These are phyloP conservation scores for Sporothrix schenckii DNA, from an alignment of 2,329 filamentous ascomycete species.

Conservation along the genomic window DNA sequence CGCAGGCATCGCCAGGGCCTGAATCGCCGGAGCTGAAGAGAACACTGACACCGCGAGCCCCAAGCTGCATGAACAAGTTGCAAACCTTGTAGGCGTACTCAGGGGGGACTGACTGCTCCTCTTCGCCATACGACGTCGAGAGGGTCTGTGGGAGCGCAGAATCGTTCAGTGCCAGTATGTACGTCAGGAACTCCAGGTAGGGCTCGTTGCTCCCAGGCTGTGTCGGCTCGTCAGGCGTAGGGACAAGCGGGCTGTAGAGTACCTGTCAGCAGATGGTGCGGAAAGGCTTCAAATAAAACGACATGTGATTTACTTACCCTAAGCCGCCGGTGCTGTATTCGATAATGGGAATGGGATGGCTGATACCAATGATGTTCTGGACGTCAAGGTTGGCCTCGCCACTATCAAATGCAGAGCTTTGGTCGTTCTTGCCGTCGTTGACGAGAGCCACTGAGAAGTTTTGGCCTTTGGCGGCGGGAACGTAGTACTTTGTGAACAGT, in stretches of 20 bases:
- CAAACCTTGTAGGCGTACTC: constrained; percentile 66
- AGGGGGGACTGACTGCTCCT: constrained; percentile 65
- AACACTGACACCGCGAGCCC: constrained; percentile 68
- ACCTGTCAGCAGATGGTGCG: neutral
- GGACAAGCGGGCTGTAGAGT: constrained; percentile 55
- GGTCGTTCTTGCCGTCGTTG: constrained; percentile 57
- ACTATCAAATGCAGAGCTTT: constrained; percentile 46
- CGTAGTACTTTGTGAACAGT: constrained; percentile 54
- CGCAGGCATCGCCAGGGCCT: constrained; percentile 64
- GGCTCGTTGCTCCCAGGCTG: constrained; percentile 65
- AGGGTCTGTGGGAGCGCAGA: constrained; percentile 62
- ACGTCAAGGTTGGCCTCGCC: constrained; percentile 66
- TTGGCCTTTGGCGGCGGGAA: constrained; percentile 54
- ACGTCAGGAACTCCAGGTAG: constrained; percentile 65
- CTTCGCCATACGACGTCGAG: constrained; percentile 67
- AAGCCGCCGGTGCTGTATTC: constrained; percentile 64
- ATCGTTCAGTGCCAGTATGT: constrained; percentile 57
- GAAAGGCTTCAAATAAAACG: neutral
- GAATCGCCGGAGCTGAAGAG: constrained; percentile 63
- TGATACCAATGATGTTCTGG: constrained; percentile 61
- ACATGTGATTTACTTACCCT: neutral
- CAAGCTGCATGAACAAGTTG: constrained; percentile 65
- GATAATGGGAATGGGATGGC: constrained; percentile 56
- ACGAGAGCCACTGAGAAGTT: constrained; percentile 61
- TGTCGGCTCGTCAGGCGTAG: constrained; percentile 54